Conservation (phyloP, 805 yeast genomes). For the Starmerella tilneyi region DNA sequence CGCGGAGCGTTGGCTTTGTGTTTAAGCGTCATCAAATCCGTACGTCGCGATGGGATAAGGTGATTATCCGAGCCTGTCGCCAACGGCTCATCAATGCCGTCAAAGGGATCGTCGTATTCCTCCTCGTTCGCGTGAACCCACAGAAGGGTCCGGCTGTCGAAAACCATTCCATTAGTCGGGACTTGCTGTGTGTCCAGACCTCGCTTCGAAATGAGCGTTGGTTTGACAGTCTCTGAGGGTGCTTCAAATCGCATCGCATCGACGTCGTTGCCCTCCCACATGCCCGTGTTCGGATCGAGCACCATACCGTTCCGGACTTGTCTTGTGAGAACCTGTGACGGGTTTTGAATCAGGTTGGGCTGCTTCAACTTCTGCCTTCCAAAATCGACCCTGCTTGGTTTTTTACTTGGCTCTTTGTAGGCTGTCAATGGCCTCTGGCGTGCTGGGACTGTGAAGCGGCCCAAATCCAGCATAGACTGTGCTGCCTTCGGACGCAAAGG, state of each 20-base stretch:
- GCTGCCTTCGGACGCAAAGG: conserved; percentile 19
- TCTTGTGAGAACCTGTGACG: conserved; percentile 7
- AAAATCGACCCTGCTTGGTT: background rate
- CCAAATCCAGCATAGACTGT: conserved; percentile 21
- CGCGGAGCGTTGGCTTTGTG: background rate
- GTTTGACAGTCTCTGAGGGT: background rate
- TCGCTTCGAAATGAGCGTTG: conserved; percentile 16
- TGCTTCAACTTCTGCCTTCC: conserved; percentile 1
- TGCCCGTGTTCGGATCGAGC: conserved; percentile 23
- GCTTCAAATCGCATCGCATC: conserved; percentile 23
- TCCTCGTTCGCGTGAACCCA: conserved; percentile 25
- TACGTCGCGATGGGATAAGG: no score
- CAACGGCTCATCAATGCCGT: conserved; percentile 20
- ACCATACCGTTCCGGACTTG: conserved; percentile 27
- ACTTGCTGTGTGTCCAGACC: conserved; percentile 1
- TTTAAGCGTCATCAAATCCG: no score
- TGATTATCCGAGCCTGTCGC: no score
- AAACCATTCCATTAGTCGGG: conserved; percentile 21
- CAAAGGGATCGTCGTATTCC: conserved; percentile 26
- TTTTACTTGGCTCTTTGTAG: conserved; percentile 22
- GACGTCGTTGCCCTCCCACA: conserved; percentile 27
- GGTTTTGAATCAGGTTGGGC: conserved; percentile 21
- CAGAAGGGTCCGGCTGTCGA: conserved; percentile 23
- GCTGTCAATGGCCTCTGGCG: conserved; percentile 24
- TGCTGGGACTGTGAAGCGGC: background rate